phyloP scores from a whole-genome alignment of 1,284 basidiomycete genomes.

The Macrocybe sp. region DNA sequence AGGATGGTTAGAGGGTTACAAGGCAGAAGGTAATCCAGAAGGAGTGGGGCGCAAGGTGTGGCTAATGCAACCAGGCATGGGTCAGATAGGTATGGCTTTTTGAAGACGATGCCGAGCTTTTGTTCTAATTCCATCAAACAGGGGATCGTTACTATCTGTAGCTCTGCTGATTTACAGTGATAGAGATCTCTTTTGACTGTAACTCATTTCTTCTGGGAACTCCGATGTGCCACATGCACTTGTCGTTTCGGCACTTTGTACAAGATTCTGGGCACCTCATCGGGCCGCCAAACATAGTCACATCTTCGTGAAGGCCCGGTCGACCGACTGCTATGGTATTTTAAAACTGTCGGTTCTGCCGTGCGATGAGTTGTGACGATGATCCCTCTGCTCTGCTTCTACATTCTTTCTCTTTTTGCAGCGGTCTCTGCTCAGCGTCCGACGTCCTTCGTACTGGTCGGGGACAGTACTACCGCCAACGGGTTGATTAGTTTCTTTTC shows the following conservation, averaged over 20 bases:
- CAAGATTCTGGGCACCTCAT: too few species aligned
- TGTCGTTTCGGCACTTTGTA: too few species aligned
- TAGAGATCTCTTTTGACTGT: background rate
- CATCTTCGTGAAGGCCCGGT: too few species aligned
- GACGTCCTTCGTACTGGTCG: slow-evolving; percentile 29
- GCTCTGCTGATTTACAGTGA: background rate
- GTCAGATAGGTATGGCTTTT: slow-evolving; percentile 61
- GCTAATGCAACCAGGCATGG: slow-evolving; percentile 79
- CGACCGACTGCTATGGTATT: too few species aligned
- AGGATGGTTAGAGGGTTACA: slow-evolving; percentile 57
- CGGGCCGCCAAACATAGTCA: too few species aligned
- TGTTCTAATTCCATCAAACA: slow-evolving; percentile 11
- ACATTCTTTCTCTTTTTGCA: slow-evolving; percentile 5
- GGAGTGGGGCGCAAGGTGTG: slow-evolving; percentile 58
- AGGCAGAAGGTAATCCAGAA: slow-evolving; percentile 36
- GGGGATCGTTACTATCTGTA: slow-evolving; percentile 43
- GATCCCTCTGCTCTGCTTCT: background rate
- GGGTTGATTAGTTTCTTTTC: slow-evolving; percentile 18
- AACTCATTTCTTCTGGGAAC: background rate
- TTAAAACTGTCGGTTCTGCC: too few species aligned
- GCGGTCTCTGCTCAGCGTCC: slow-evolving; percentile 8
- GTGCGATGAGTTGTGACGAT: slow-evolving; percentile 1
- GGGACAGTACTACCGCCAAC: slow-evolving; percentile 37
- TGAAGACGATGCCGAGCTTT: slow-evolving; percentile 2
- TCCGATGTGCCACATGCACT: background rate